A percentile compares a stretch with the other conserved stretches of the same genome.
phyloP scores from a whole-genome alignment of 768 basidiomycete genomes.

The Mycena galericulata region DNA sequence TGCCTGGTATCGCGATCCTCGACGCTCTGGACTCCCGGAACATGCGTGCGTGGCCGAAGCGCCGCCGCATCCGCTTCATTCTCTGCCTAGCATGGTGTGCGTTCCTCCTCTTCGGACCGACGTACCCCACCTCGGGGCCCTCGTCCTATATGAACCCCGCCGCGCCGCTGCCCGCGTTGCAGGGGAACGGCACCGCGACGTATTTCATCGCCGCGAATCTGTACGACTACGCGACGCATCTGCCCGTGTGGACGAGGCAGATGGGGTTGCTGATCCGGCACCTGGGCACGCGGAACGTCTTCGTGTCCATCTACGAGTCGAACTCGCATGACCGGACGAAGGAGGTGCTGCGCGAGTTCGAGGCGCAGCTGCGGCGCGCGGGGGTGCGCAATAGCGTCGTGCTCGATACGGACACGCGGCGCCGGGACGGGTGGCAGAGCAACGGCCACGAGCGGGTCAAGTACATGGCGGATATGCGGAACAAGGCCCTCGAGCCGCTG shows the following conservation, averaged over 20 bases:
- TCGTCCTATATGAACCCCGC: constrained; percentile 28
- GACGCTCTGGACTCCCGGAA: constrained; percentile 19
- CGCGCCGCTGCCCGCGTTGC: constrained; percentile 15
- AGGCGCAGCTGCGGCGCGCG: constrained; percentile 15
- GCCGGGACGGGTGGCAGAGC: constrained; percentile 29
- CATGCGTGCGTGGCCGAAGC: constrained; percentile 31
- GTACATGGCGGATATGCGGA: constrained; percentile 85
- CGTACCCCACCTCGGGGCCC: constrained; percentile 28
- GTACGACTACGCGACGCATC: constrained; percentile 33
- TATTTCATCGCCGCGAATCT: constrained; percentile 39
- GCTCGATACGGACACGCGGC: constrained; percentile 25
- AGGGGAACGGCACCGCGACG: constrained; percentile 15
- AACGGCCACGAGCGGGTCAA: constrained; percentile 33
- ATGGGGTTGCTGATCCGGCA: constrained; percentile 27
- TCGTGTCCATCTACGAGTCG: constrained; percentile 37
- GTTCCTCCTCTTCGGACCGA: constrained; percentile 31
- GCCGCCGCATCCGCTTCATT: constrained; percentile 28
- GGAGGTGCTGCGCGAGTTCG: constrained; percentile 26
- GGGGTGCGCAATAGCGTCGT: constrained; percentile 23
- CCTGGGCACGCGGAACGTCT: constrained; percentile 32
- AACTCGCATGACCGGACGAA: constrained; percentile 37
- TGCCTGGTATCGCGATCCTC: constrained; percentile 27
- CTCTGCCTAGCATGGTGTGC: constrained; percentile 26
- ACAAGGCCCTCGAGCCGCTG: constrained; percentile 81
- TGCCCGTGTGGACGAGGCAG: constrained; percentile 35